Conservation (phyloP, 176 grass and related monocot species). For the Elymus sibiricus region DNA sequence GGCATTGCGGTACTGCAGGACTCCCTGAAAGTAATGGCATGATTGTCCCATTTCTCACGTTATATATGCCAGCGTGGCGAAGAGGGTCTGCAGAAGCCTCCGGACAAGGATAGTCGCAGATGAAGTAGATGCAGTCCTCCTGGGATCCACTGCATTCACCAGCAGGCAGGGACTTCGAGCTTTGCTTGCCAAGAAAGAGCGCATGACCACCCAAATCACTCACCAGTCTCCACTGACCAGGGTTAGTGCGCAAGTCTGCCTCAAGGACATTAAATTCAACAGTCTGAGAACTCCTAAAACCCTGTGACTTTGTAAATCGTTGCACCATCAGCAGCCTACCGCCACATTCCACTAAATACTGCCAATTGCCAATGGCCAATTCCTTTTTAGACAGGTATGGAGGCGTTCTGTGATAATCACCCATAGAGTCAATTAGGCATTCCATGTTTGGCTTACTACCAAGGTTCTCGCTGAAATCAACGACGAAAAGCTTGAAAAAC, state of each 20-base stretch:
- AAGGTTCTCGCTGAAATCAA: not conserved
- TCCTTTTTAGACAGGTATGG: not conserved
- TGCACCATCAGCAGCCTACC: not conserved
- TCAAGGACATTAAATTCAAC: conserved; percentile 12
- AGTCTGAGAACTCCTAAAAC: not conserved
- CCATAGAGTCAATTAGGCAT: not conserved
- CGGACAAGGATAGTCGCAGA: not conserved
- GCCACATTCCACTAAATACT: not conserved
- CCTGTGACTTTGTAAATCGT: not conserved
- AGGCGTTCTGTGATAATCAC: not conserved
- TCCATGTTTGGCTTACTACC: not conserved
- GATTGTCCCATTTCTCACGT: not conserved
- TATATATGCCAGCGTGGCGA: not conserved
- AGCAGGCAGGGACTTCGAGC: conserved; percentile 20
- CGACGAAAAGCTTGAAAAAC: not conserved
- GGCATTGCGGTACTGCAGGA: not conserved
- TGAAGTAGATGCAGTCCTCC: conserved; percentile 22
- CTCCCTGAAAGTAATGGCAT: not conserved
- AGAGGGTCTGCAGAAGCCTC: not conserved
- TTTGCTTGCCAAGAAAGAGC: conserved; percentile 17
- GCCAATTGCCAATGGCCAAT: too few relatives aligned
- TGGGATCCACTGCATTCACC: not conserved
- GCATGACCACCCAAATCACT: not conserved
- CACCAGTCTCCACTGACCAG: not conserved
- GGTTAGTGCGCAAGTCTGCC: not conserved